These are phyloP conservation scores for Ascodesmis nigricans DNA, from an alignment of 495 filamentous ascomycete species.

Conservation along the genomic window DNA sequence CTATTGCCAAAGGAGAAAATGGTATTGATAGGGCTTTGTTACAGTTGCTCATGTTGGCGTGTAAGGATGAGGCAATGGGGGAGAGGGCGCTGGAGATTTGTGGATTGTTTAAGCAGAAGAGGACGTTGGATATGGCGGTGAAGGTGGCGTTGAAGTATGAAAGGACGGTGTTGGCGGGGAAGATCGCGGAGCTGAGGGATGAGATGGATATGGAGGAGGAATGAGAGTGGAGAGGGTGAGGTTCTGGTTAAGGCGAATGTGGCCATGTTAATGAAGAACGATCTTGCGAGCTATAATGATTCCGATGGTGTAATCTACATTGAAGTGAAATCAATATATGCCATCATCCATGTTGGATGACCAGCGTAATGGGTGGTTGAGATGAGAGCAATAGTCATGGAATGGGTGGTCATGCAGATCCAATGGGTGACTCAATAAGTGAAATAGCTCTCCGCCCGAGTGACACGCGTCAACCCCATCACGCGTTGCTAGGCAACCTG, in stretches of 20 bases:
- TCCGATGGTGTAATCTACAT: too few relatives aligned
- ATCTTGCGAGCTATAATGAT: neutral
- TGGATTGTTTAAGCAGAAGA: slow-evolving; percentile 14
- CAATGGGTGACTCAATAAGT: too few relatives aligned
- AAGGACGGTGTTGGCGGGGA: slow-evolving; percentile 16
- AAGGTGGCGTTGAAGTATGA: slow-evolving; percentile 21
- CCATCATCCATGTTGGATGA: too few relatives aligned
- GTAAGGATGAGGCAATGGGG: slow-evolving; percentile 72
- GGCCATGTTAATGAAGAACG: too few relatives aligned
- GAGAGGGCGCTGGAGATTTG: slow-evolving; percentile 76
- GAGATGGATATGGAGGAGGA: slow-evolving; percentile 14
- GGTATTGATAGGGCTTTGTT: slow-evolving; percentile 73
- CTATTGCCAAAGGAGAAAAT: slow-evolving; percentile 45
- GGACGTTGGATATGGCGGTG: slow-evolving; percentile 17
- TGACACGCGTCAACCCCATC: too few relatives aligned
- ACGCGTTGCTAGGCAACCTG: too few relatives aligned
- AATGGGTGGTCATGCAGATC: too few relatives aligned
- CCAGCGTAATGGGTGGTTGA: too few relatives aligned
- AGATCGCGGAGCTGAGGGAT: slow-evolving; percentile 18
- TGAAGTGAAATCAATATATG: too few relatives aligned
- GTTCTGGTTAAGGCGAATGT: slow-evolving; percentile 1
- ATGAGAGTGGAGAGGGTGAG: neutral
- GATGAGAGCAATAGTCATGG: too few relatives aligned
- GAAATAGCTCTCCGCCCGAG: too few relatives aligned
- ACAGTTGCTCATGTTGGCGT: slow-evolving; percentile 76